Base-by-base conservation (phyloP, 768 basidiomycete species). In the Calocybe gangraenosa region DNA sequence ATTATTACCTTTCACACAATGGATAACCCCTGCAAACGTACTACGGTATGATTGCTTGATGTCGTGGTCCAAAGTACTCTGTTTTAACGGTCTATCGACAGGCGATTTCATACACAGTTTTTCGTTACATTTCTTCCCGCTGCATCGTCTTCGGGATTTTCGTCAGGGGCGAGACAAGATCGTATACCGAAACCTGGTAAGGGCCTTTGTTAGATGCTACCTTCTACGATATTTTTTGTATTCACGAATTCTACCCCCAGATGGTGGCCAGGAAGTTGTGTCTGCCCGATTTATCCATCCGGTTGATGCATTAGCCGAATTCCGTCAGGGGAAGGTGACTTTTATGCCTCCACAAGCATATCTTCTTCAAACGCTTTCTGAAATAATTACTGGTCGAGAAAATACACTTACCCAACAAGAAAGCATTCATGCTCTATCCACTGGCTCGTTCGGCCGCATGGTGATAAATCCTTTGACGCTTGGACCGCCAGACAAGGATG, bases 321-420 rank as follows among this genome's bases (percentile, higher is more conserved):
- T 75, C 56, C 61, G 57, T 15, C 65, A 65, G 22, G 66, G 72
- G 17, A 68, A 70, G 46, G 79, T 87, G 47, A 67, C 67, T 3
- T 68, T 87, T 36, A 81, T 86, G 80, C 84, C 85, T 14, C 86
- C 86, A 10, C 86, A 88, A 58, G 83, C 73, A 56, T 88, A 88
- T 58, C 73, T 88, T 41, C 61, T 87, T 20, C 65, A 70, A 8
- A 86, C 82, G 2, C 68, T 88, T 30, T 68, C 78, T 3, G 68
- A 67, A 23, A 66, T 86, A 25, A 64, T 87, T 18, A 46, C 59
- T 2, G 75, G 74, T 33, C 46, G 59, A 6, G 42, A 49, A 40
- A 75, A 64, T 47, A 78, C 75, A 2, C 31, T 53, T 0, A 67
- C 65, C 13, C 79, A 84, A 54, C 66, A 74, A 32, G 66, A 61